A percentile compares a stretch with the other conserved stretches of the same genome.
Conservation (phyloP, 306 rosid species). For the Dryas octopetala region DNA sequence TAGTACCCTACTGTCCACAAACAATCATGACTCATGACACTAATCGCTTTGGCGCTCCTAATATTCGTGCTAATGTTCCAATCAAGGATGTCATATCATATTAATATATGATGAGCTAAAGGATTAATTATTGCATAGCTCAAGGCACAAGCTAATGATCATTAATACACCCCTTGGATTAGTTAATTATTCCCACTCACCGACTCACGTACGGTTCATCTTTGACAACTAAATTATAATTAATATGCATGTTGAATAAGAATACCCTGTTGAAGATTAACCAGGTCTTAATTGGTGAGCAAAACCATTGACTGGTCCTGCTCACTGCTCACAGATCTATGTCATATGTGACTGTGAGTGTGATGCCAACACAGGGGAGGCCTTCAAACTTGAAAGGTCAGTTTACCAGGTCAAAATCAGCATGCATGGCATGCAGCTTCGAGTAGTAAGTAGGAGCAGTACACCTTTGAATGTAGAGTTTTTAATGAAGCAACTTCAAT, state of each 20-base stretch:
- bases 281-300: conserved; percentile 20
- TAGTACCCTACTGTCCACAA: neutral
- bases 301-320: conserved; percentile 10
- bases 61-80: neutral
- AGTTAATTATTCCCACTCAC: neutral
- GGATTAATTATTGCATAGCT: neutral
- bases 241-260: neutral
- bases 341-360: neutral
- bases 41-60: no score
- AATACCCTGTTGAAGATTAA: neutral
- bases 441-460: no score
- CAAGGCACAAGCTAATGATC: no score
- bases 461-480: no score
- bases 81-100: neutral
- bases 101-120: no score
- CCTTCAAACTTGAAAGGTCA: neutral
- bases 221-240: neutral
- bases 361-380: neutral
- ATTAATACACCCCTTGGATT: neutral
- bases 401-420: neutral
- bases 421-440: neutral
- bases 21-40: no score
- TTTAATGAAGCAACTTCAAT: no score
- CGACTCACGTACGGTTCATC: neutral
- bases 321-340: neutral